Evolutionary conservation across 352 stramenopile species (phyloP).

Genomic region (Pythium phragmitis): DNA sequence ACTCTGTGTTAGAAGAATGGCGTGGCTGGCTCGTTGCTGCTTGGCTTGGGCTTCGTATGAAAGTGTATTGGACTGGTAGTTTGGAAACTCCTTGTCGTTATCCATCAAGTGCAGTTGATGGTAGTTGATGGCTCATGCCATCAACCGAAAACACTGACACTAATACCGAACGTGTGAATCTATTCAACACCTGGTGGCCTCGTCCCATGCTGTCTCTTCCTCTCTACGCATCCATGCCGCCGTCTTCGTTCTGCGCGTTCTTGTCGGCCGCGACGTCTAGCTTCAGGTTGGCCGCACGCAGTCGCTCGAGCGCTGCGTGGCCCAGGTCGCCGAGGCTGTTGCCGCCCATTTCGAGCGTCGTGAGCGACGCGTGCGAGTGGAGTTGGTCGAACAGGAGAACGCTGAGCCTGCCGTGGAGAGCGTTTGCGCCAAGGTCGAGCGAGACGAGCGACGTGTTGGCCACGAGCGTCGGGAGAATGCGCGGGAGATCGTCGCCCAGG

Average conservation of each 20-base stretch:
- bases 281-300: slow-evolving; percentile 50
- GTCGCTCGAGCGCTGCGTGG: slow-evolving; percentile 55
- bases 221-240: slow-evolving; percentile 31
- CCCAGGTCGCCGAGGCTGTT: slow-evolving; percentile 75
- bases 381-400: slow-evolving; percentile 62
- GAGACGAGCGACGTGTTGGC: slow-evolving; percentile 58
- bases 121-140: no score
- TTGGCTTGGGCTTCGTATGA: no score
- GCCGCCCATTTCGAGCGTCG: slow-evolving; percentile 82
- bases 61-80: no score
- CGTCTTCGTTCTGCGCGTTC: slow-evolving; percentile 70
- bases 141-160: no score
- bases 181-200: no score
- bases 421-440: slow-evolving; percentile 70
- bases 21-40: no score
- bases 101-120: no score
- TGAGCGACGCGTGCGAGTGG: slow-evolving; percentile 62
- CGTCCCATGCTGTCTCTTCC: slow-evolving; percentile 8
- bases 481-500: slow-evolving; percentile 44
- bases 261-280: slow-evolving; percentile 83
- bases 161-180: no score
- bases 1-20: no score
- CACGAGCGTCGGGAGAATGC: slow-evolving; percentile 49
- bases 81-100: no score
- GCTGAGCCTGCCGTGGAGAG: slow-evolving; percentile 59